Percentiles rank a stretch among this genome's conserved stretches.
Evolutionary conservation across 768 basidiomycete species (phyloP).

Genomic region (Chalciporus piperatus): DNA sequence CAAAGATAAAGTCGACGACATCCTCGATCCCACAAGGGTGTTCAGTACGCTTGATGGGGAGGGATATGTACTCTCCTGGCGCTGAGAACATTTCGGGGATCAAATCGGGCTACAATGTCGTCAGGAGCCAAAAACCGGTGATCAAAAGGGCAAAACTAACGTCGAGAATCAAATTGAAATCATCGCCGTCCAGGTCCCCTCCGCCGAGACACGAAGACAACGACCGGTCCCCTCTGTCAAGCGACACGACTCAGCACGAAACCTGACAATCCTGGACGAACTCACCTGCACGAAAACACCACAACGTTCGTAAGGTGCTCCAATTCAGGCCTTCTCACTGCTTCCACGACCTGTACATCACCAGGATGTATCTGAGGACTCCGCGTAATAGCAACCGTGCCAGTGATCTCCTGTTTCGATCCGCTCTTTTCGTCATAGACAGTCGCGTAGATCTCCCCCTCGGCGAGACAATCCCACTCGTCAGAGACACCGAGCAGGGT

Average conservation of each 20-base stretch:
- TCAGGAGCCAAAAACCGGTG: constrained; percentile 7
- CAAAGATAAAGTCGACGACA: constrained; percentile 46
- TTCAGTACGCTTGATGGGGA: constrained; percentile 33
- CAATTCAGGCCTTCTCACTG: constrained; percentile 40
- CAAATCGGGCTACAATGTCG: constrained; percentile 27
- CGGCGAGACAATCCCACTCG: constrained; percentile 43
- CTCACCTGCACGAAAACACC: constrained; percentile 49
- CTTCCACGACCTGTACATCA: constrained; percentile 40
- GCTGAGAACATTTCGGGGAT: constrained; percentile 18
- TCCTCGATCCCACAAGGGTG: constrained; percentile 39
- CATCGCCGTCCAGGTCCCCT: constrained; percentile 54
- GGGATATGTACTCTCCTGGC: constrained; percentile 41
- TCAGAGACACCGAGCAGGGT: constrained; percentile 56
- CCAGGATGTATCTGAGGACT: constrained; percentile 57
- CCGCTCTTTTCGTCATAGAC: constrained; percentile 31
- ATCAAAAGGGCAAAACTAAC: constrained; percentile 24
- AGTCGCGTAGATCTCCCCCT: constrained; percentile 49
- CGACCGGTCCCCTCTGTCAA: constrained; percentile 39
- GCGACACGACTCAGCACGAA: constrained; percentile 4
- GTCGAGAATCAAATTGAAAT: constrained; percentile 47
- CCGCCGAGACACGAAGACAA: constrained; percentile 50
- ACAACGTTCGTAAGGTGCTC: constrained; percentile 43
- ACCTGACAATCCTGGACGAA: background rate
- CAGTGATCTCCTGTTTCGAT: constrained; percentile 30
- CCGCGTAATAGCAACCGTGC: constrained; percentile 43